A percentile compares a stretch with the other conserved stretches of the same genome.
Conservation (phyloP, 306 rosid genomes). For the Coriaria nepalensis region DNA sequence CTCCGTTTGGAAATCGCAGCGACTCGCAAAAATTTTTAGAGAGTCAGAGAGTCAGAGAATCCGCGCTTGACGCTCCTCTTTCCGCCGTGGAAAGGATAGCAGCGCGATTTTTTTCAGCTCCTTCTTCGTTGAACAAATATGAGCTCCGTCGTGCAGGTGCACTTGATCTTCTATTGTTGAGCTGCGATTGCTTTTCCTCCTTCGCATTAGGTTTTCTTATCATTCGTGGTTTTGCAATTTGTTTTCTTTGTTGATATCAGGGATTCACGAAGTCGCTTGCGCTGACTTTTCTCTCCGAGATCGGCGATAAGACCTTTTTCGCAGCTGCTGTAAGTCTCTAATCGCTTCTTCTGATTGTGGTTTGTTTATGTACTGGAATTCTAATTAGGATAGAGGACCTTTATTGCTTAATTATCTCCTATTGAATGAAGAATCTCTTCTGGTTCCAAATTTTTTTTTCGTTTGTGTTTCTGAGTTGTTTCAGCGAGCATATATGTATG, state of each 20-base stretch:
- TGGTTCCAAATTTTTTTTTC: too few relatives aligned
- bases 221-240: not conserved
- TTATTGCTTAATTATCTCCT: too few relatives aligned
- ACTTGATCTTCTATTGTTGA: not conserved
- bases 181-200: not conserved
- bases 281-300: conserved; percentile 92
- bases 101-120: conserved; percentile 3
- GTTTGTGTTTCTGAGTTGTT: too few relatives aligned
- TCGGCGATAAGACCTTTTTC: conserved; percentile 94
- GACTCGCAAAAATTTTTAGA: not conserved
- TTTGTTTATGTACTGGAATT: not conserved
- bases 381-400: not conserved
- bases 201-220: not conserved
- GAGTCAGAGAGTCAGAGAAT: conserved; percentile 9
- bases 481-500: too few relatives aligned
- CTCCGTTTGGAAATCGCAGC: not conserved
- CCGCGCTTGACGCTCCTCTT: conserved; percentile 11
- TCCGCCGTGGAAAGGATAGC: conserved; percentile 4
- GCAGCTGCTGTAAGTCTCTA: conserved; percentile 80
- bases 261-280: conserved; percentile 92
- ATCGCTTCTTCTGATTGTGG: not conserved
- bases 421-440: too few relatives aligned
- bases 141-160: conserved; percentile 73
- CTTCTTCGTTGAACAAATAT: conserved; percentile 12
- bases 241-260: conserved; percentile 16